Conservation (phyloP, 176 grass and related monocot genomes). For the Hordeum vulgare region MorexV3_pseudomolecules_assembly NC_058519.1:641841821-641842320, state of each 20-base stretch:
- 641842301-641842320: neutral
- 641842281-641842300: neutral
- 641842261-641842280: neutral
- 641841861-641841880: neutral
- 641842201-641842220: too few relatives aligned
- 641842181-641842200: too few relatives aligned
- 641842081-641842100: too few relatives aligned
- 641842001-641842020: constrained; percentile 24
- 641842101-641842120: neutral
- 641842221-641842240: too few relatives aligned
- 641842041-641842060: constrained; percentile 48
- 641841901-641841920: neutral
- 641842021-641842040: constrained; percentile 30
- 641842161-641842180: too few relatives aligned
- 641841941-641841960: neutral
- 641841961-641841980: neutral
- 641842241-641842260: too few relatives aligned
- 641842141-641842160: too few relatives aligned
- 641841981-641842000: constrained; percentile 3
- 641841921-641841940: neutral
- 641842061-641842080: neutral
- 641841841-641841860: constrained; percentile 8
- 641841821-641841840: constrained; percentile 14
- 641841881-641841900: neutral
- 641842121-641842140: too few relatives aligned